Conservation (phyloP, 495 filamentous ascomycete species). For the Penicillium argentinense region DNA sequence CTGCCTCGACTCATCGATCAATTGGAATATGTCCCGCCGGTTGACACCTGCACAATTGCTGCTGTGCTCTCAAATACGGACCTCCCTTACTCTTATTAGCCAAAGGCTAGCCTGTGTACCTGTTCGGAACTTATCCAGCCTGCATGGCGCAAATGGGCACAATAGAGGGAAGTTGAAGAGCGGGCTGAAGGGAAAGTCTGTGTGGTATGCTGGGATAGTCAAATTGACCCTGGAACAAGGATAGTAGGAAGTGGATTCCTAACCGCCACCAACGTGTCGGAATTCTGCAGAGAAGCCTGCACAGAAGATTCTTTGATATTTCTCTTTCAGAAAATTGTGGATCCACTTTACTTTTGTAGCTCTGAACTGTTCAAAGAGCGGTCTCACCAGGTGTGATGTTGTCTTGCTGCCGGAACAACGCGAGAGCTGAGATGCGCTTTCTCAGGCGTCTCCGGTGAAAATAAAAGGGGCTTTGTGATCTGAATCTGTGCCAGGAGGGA, state of each 20-base stretch:
- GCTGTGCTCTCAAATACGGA: slow-evolving; percentile 6
- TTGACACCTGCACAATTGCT: slow-evolving; percentile 11
- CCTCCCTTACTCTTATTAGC: not conserved
- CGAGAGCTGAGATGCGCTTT: not conserved
- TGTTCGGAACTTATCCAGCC: slow-evolving; percentile 5
- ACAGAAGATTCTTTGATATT: slow-evolving; percentile 37
- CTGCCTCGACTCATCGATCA: slow-evolving; percentile 2
- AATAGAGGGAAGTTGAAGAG: slow-evolving; percentile 17
- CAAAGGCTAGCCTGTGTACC: slow-evolving; percentile 5
- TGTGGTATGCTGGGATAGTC: slow-evolving; percentile 12
- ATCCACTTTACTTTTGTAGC: slow-evolving; percentile 3
- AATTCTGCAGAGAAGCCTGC: slow-evolving; percentile 41
- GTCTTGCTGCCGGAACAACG: slow-evolving; percentile 1
- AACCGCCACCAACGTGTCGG: slow-evolving; percentile 25
- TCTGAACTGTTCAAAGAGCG: slow-evolving; percentile 12
- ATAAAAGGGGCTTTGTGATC: not conserved
- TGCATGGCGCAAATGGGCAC: slow-evolving; percentile 14
- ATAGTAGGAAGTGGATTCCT: not conserved
- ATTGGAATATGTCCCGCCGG: slow-evolving; percentile 5
- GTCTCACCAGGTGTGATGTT: slow-evolving; percentile 3
- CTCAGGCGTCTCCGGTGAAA: not conserved
- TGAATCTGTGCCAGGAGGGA: slow-evolving; percentile 5
- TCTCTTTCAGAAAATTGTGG: not conserved
- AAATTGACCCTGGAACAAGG: not conserved
- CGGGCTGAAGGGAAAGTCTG: slow-evolving; percentile 11